These are phyloP conservation scores for Collybiopsis confluens DNA, from an alignment of 768 basidiomycete genomes.

Conservation along the genomic window DNA sequence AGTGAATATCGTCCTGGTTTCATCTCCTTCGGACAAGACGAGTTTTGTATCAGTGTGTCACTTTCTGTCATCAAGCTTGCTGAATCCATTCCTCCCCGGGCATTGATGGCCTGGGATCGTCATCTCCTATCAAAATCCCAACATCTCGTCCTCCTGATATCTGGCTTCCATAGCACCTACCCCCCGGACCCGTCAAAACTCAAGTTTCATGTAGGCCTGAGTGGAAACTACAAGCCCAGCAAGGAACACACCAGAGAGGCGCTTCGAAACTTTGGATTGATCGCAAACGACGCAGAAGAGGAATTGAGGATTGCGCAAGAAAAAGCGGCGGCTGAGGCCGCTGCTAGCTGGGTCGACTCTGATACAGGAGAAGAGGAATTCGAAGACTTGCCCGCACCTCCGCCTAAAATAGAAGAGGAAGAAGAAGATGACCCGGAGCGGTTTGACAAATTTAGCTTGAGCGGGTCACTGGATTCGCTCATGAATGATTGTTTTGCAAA, in stretches of 20 bases:
- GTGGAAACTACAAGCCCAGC: slow-evolving; percentile 55
- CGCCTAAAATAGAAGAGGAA: slow-evolving; percentile 15
- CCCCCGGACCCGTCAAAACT: slow-evolving; percentile 33
- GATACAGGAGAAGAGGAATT: slow-evolving; percentile 20
- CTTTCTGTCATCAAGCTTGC: slow-evolving; percentile 50
- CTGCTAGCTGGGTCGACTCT: slow-evolving; percentile 20
- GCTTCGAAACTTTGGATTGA: slow-evolving; percentile 45
- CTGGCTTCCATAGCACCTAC: slow-evolving; percentile 48
- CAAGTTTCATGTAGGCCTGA: slow-evolving; percentile 62
- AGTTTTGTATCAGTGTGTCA: slow-evolving; percentile 53
- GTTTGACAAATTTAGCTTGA: slow-evolving; percentile 63
- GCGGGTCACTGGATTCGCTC: slow-evolving; percentile 56
- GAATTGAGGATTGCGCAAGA: slow-evolving; percentile 24
- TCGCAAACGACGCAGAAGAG: slow-evolving; percentile 39
- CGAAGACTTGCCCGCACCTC: not conserved
- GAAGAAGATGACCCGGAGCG: slow-evolving; percentile 30
- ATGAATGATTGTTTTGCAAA: slow-evolving; percentile 54
- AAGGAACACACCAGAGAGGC: slow-evolving; percentile 43
- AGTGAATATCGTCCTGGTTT: slow-evolving; percentile 58
- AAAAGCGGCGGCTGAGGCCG: slow-evolving; percentile 26
- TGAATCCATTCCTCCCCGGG: slow-evolving; percentile 53
- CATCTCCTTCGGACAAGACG: slow-evolving; percentile 44
- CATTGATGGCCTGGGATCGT: slow-evolving; percentile 72
- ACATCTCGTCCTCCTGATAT: slow-evolving; percentile 63
- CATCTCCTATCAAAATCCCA: slow-evolving; percentile 52